Conservation (phyloP, 768 basidiomycete species). For the Pleurotus salmoneostramineus region DNA sequence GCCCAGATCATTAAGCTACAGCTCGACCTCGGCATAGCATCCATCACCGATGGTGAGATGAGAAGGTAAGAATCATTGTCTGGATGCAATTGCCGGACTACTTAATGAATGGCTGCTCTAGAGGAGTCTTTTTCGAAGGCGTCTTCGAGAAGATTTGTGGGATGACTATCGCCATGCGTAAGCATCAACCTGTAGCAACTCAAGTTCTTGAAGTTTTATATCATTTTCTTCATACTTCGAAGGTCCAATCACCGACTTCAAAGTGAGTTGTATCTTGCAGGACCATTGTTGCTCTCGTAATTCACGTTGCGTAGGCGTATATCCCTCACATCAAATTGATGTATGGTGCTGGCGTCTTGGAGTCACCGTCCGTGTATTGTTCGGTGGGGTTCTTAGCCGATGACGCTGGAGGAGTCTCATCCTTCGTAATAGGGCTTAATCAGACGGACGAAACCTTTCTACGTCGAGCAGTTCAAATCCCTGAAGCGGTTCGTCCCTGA, state of each 20-base stretch:
- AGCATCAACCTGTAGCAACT: conserved; percentile 1
- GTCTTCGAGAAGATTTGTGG: conserved; percentile 66
- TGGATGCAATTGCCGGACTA: background rate
- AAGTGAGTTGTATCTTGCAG: conserved; percentile 26
- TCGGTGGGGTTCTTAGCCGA: conserved; percentile 23
- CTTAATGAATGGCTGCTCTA: conserved; percentile 16
- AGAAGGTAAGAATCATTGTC: conserved; percentile 24
- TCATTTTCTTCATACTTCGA: conserved; percentile 1
- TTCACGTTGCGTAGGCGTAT: conserved; percentile 26
- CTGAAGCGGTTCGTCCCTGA: conserved; percentile 53
- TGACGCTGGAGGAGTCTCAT: conserved; percentile 20
- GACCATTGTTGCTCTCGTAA: conserved; percentile 3
- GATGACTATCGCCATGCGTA: conserved; percentile 53
- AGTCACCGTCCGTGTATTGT: conserved; percentile 38
- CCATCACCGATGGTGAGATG: conserved; percentile 63
- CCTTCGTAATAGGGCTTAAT: conserved; percentile 51
- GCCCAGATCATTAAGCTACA: conserved; percentile 50
- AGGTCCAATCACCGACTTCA: conserved; percentile 48
- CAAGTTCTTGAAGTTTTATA: too few relatives aligned
- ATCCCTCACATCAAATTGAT: conserved; percentile 44
- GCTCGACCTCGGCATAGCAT: conserved; percentile 48
- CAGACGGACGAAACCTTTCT: conserved; percentile 56
- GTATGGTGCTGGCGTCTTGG: conserved; percentile 33
- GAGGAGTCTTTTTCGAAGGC: conserved; percentile 58
- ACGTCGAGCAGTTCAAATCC: conserved; percentile 58